These are phyloP conservation scores for Mycena haematopus DNA, from an alignment of 768 basidiomycete species.

Conservation along the genomic window DNA sequence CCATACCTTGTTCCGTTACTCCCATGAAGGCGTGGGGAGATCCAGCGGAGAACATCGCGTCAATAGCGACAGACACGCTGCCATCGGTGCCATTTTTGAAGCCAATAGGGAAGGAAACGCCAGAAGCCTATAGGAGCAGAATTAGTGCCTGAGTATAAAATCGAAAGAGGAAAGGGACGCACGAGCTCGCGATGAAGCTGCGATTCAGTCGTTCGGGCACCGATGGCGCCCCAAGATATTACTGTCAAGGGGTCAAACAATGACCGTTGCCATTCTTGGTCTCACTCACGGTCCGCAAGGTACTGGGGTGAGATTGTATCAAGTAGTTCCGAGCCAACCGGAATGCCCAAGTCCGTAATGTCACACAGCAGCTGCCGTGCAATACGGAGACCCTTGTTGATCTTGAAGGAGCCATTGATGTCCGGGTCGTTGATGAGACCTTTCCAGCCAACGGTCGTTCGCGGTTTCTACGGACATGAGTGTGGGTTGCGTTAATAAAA, in stretches of 20 bases:
- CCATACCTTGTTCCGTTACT: conserved; percentile 70
- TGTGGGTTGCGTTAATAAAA: conserved; percentile 15
- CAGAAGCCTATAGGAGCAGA: conserved; percentile 62
- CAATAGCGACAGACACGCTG: conserved; percentile 87
- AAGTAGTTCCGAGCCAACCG: conserved; percentile 90
- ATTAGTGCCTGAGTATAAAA: too few species aligned
- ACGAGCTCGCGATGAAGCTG: conserved; percentile 93
- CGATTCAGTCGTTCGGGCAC: conserved; percentile 96
- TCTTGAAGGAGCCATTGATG: conserved; percentile 92
- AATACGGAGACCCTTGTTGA: conserved; percentile 94
- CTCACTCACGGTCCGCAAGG: conserved; percentile 69
- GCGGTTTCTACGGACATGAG: conserved; percentile 72
- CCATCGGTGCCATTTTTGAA: conserved; percentile 99
- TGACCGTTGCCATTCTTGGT: not conserved
- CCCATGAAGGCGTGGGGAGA: conserved; percentile 98
- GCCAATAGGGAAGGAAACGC: conserved; percentile 96
- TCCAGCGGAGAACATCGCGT: conserved; percentile 92
- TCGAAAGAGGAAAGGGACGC: too few species aligned
- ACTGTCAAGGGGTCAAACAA: conserved; percentile 44
- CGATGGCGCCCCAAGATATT: conserved; percentile 94
- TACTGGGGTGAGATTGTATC: conserved; percentile 79
- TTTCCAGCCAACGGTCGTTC: conserved; percentile 98
- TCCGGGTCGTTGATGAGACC: conserved; percentile 92
- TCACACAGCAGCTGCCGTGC: conserved; percentile 91
- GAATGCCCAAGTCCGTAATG: conserved; percentile 86